Base-by-base conservation (phyloP, 2,329 filamentous ascomycete species). In the Nothophaeocryptopus gaeumannii region DNA sequence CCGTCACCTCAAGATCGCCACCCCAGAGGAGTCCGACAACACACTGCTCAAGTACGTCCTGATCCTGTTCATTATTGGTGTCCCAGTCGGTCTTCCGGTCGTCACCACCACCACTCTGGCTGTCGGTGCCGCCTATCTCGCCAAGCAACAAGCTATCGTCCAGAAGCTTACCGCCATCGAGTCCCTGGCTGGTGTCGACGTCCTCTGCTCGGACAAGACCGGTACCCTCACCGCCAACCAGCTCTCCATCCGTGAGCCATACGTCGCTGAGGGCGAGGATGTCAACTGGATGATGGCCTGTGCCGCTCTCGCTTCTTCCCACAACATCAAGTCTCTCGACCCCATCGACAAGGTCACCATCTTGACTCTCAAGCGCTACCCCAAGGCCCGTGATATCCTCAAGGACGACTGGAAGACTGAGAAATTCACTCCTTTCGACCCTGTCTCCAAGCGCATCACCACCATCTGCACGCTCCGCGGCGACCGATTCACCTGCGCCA, bases 261-360 rank as follows among this genome's bases (percentile, higher is more conserved):
- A 84, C 72, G 84, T 88, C 51, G 81, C 84, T 54, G 85, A 88
- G 70, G 86, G 85, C 62, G 81, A 87, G 66, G 85, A 88, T 71
- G 82, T 88, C 70, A 86, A 89, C 76, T 89, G 85, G 85, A 88
- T 89, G 85, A 88, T 89, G 85, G 85, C 85, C 58, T 85, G 87
- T 53, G 85, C 86, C 53, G 85, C 85, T 54, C 80, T 89, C 48
- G 86, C 85, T 50, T 88, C 85, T 45, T 88, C 85, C 55, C 85
- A 89, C 77, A 89, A 88, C 74, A 78, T 88, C 73, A 86, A 86
- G 74, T 86, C 85, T 54, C 79, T 89, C 55, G 86, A 89, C 67
- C 85, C 85, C 54, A 89, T 89, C 63, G 85, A 89, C 75, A 89
- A 89, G 75, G 82, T 89, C 63, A 89, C 84, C 47, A 85, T 89